Evolutionary conservation across 1,139 yeast genomes (phyloP).

Genomic region (Debaryomyces psychrophilus): DNA sequence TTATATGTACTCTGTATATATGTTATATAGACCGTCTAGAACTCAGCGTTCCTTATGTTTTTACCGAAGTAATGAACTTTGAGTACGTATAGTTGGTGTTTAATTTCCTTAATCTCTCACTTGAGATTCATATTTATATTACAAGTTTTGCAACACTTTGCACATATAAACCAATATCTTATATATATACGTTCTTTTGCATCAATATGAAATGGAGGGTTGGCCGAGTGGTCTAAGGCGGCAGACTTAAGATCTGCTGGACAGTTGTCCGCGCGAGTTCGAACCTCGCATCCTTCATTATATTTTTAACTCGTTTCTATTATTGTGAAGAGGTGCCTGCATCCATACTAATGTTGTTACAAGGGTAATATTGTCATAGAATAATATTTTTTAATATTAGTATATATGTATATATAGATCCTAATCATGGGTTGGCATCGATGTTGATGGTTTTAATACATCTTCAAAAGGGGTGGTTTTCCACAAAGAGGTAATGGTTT

Average conservation of each 20-base stretch:
- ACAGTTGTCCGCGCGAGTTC: slow-evolving; percentile 77
- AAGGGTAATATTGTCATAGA: neutral
- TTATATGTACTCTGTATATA: too few species aligned
- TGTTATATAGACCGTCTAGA: too few species aligned
- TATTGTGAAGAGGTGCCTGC: too few species aligned
- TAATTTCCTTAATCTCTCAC: too few species aligned
- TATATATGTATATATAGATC: neutral
- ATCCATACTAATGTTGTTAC: too few species aligned
- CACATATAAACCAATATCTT: too few species aligned
- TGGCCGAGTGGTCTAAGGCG: slow-evolving; percentile 62
- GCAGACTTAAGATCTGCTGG: slow-evolving; percentile 49
- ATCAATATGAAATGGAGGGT: slow-evolving; percentile 42
- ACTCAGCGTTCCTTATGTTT: too few species aligned
- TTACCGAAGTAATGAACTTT: too few species aligned
- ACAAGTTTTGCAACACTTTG: too few species aligned
- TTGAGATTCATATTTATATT: too few species aligned
- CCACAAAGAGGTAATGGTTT: slow-evolving; percentile 77
- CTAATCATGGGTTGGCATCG: slow-evolving; percentile 61
- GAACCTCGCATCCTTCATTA: slow-evolving; percentile 78
- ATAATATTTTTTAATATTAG: neutral
- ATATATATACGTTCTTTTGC: too few species aligned
- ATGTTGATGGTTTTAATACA: slow-evolving; percentile 54
- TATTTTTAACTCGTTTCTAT: slow-evolving; percentile 37
- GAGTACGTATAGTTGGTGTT: too few species aligned
- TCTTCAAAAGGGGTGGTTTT: slow-evolving; percentile 58